These are phyloP conservation scores for Daldinia eschscholtzii DNA, from an alignment of 2,329 filamentous ascomycete genomes.

Conservation along the genomic window DNA sequence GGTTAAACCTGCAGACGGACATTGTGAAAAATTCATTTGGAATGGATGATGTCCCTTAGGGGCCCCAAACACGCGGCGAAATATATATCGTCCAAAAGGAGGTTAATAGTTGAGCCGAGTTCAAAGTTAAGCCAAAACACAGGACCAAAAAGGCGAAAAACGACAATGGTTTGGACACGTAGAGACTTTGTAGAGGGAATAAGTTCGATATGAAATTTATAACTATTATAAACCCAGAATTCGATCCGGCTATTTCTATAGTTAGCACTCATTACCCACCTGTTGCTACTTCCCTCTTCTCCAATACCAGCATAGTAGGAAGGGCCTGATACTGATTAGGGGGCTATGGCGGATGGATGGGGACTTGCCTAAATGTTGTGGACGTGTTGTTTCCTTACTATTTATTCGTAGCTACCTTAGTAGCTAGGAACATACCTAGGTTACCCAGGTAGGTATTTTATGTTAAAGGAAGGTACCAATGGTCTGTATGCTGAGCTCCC, in stretches of 20 bases:
- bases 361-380: neutral
- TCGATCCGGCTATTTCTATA: neutral
- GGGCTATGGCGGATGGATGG: neutral
- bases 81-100: slow-evolving; percentile 32
- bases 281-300: slow-evolving; percentile 5
- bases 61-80: slow-evolving; percentile 3
- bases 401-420: neutral
- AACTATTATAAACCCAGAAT: slow-evolving; percentile 1
- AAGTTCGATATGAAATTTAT: slow-evolving; percentile 14
- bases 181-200: slow-evolving; percentile 40
- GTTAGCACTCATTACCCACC: neutral
- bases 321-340: neutral
- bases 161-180: slow-evolving; percentile 27
- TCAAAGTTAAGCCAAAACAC: slow-evolving; percentile 49
- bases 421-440: too few relatives aligned
- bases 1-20: slow-evolving; percentile 35
- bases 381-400: neutral
- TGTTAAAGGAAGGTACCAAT: neutral
- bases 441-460: neutral
- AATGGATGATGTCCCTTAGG: slow-evolving; percentile 9
- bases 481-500: neutral
- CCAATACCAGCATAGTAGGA: neutral
- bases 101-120: slow-evolving; percentile 11
- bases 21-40: slow-evolving; percentile 39
- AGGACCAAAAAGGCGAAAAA: slow-evolving; percentile 52